A percentile compares a stretch with the other conserved stretches of the same genome.
Evolutionary conservation across 2,329 filamentous ascomycete genomes (phyloP).

Genomic region (Aureobasidium melanogenum): DNA sequence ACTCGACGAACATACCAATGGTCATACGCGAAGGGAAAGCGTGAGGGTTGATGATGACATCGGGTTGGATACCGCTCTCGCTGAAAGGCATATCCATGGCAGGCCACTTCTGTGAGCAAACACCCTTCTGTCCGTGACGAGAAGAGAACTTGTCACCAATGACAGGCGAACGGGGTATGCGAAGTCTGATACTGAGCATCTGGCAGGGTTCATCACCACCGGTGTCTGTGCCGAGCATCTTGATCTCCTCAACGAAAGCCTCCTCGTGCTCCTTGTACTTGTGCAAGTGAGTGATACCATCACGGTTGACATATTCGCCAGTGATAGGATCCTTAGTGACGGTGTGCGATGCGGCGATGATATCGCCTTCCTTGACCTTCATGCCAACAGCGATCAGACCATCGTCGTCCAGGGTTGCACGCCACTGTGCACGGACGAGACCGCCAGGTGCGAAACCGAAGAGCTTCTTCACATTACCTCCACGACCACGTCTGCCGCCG

Average conservation of each 20-base stretch:
- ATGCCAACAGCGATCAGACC: slow-evolving; percentile 76
- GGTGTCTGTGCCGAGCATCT: slow-evolving; percentile 76
- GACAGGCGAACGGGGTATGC: slow-evolving; percentile 78
- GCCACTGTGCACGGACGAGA: slow-evolving; percentile 60
- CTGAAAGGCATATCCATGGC: slow-evolving; percentile 91
- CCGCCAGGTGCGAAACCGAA: slow-evolving; percentile 84
- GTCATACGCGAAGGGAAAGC: slow-evolving; percentile 99
- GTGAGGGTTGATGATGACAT: slow-evolving; percentile 98
- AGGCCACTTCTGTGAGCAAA: slow-evolving; percentile 93
- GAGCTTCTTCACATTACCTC: slow-evolving; percentile 63
- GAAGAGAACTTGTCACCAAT: slow-evolving; percentile 99
- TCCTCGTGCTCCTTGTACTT: slow-evolving; percentile 90
- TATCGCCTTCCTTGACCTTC: slow-evolving; percentile 68
- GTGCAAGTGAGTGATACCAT: slow-evolving; percentile 77
- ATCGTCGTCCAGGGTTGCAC: slow-evolving; percentile 72
- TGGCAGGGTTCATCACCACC: slow-evolving; percentile 80
- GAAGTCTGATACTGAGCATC: slow-evolving; percentile 84
- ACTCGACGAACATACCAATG: slow-evolving; percentile 98
- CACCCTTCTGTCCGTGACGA: slow-evolving; percentile 96
- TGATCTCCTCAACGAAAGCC: slow-evolving; percentile 86
- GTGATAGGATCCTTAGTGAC: slow-evolving; percentile 67
- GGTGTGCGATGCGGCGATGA: slow-evolving; percentile 82
- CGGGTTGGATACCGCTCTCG: slow-evolving; percentile 91
- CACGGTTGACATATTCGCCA: slow-evolving; percentile 73
- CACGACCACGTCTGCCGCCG: slow-evolving; percentile 38